Conservation (phyloP, 148 eudicot species). For the Camellia sinensis region DNA sequence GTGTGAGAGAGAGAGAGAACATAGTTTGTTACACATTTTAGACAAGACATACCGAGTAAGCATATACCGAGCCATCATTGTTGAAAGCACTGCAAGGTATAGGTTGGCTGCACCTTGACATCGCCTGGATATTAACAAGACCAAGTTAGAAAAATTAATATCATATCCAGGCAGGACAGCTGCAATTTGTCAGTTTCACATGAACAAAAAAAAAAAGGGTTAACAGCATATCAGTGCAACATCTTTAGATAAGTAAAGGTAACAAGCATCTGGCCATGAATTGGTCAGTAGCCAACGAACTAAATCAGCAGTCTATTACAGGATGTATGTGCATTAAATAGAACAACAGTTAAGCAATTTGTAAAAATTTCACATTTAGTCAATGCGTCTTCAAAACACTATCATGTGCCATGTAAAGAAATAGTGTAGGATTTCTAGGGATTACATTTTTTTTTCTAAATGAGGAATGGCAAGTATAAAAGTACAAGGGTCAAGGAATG, state of each 20-base stretch:
- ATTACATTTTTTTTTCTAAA: neutral
- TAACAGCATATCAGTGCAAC: neutral
- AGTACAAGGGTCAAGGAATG: neutral
- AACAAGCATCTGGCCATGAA: neutral
- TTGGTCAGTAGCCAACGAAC: neutral
- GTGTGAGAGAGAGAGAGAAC: neutral
- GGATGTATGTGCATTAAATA: too few species aligned
- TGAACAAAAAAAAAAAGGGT: neutral
- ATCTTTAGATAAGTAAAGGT: neutral
- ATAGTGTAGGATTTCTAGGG: neutral
- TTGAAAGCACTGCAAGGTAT: constrained; percentile 82
- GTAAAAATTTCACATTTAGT: neutral
- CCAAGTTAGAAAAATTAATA: constrained; percentile 10
- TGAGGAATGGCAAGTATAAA: neutral
- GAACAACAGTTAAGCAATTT: neutral
- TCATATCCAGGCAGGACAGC: neutral
- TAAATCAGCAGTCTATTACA: neutral
- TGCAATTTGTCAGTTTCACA: neutral
- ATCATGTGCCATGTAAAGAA: neutral
- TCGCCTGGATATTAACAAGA: constrained; percentile 46
- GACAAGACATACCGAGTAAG: constrained; percentile 65
- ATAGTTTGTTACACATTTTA: constrained; percentile 12
- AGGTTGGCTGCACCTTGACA: constrained; percentile 85
- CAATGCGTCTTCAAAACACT: neutral
- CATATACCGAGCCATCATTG: constrained; percentile 81